Conservation (phyloP, 2,329 filamentous ascomycete genomes). For the Dothideomycetidae sp. region DNA sequence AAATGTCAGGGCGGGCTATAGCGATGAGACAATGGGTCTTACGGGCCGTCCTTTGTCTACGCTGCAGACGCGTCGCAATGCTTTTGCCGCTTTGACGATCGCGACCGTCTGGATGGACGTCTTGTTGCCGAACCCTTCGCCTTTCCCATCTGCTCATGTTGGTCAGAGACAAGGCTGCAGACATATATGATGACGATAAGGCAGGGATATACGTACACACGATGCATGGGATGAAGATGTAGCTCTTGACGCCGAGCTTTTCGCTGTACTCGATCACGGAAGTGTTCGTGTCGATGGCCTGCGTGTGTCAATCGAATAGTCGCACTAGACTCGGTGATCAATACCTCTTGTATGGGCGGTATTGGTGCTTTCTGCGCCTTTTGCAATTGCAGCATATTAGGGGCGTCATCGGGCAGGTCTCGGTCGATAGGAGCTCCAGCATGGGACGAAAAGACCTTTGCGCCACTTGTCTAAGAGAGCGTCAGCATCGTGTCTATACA, state of each 20-base stretch:
- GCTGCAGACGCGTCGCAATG: constrained; percentile 27
- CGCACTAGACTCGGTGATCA: background rate
- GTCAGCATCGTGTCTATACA: background rate
- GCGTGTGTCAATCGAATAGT: too few species aligned
- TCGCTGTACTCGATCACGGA: constrained; percentile 32
- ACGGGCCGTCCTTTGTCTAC: constrained; percentile 28
- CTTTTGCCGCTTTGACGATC: constrained; percentile 33
- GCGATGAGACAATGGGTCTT: constrained; percentile 10
- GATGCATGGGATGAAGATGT: constrained; percentile 41
- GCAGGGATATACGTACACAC: constrained; percentile 22
- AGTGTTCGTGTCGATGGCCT: constrained; percentile 31
- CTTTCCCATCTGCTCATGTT: constrained; percentile 31
- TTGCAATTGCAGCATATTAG: constrained; percentile 30
- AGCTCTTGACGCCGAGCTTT: constrained; percentile 31
- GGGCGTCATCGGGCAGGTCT: constrained; percentile 32
- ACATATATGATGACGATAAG: too few species aligned
- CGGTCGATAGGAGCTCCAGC: constrained; percentile 30
- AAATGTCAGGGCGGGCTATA: constrained; percentile 4
- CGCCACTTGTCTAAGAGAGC: constrained; percentile 31
- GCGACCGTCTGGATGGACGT: constrained; percentile 40
- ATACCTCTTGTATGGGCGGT: background rate
- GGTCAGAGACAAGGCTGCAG: too few species aligned
- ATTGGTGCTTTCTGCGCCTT: constrained; percentile 21
- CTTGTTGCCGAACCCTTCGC: constrained; percentile 36
- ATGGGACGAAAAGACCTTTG: constrained; percentile 39